Percentiles rank a stretch among this genome's conserved stretches.
These are phyloP conservation scores for Medicago lupulina DNA, from an alignment of 306 rosid genomes.

Conservation along the genomic window DNA sequence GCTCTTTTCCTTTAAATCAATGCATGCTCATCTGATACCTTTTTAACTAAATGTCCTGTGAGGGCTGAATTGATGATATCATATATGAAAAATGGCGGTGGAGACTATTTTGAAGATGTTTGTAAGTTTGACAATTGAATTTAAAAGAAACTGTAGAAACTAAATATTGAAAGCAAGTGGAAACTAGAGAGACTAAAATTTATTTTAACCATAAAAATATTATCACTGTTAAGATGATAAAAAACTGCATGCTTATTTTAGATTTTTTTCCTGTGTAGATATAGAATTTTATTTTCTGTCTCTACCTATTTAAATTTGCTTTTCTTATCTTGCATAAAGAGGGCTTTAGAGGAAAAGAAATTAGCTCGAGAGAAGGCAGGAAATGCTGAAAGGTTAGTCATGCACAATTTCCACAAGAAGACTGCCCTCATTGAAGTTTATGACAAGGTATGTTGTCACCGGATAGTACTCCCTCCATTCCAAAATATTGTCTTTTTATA, in stretches of 20 bases:
- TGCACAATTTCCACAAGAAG: conserved; percentile 80
- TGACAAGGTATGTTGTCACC: conserved; percentile 65
- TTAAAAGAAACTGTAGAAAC: neutral
- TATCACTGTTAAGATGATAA: neutral
- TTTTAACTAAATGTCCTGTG: neutral
- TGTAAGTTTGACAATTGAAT: neutral
- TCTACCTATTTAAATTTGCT: conserved; percentile 32
- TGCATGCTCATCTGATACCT: neutral
- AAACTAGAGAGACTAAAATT: conserved; percentile 2
- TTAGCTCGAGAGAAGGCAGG: conserved; percentile 74
- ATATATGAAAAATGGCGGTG: neutral
- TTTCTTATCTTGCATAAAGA: conserved; percentile 53
- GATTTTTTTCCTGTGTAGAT: conserved; percentile 17
- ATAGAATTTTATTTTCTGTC: conserved; percentile 22
- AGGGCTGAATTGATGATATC: neutral
- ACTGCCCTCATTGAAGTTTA: conserved; percentile 66
- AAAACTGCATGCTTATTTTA: conserved; percentile 26
- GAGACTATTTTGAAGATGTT: conserved; percentile 20
- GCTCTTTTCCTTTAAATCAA: conserved; percentile 9
- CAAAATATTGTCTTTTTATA: no score
- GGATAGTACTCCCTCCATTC: no score
- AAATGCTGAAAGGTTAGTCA: conserved; percentile 72
- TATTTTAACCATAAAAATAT: neutral
- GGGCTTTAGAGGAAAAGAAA: conserved; percentile 84
- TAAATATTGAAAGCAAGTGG: neutral